These are phyloP conservation scores for Phyllostachys edulis DNA, from an alignment of 176 grass and related monocot genomes.

Conservation along the genomic window DNA sequence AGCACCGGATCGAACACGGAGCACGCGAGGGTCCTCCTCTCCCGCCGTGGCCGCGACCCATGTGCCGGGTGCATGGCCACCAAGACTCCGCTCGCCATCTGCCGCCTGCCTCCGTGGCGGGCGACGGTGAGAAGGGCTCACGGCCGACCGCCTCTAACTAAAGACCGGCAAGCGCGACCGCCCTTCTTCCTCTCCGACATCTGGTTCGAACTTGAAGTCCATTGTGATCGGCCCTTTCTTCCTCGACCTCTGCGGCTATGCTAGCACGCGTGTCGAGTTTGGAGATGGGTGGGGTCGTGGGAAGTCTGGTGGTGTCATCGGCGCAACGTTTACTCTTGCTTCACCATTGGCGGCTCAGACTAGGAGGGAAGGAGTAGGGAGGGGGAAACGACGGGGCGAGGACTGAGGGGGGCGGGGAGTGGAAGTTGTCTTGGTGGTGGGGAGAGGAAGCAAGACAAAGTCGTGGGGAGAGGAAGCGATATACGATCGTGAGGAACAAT, in stretches of 20 bases:
- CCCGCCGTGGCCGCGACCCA: neutral
- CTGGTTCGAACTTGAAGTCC: neutral
- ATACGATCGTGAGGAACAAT: accelerated
- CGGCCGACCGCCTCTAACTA: no score
- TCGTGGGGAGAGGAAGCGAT: no score
- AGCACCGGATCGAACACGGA: constrained; percentile 48
- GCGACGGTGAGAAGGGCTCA: neutral
- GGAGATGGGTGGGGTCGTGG: neutral
- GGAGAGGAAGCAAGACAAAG: no score
- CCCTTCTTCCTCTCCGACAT: constrained; percentile 29
- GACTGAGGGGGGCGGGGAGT: no score
- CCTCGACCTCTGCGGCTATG: neutral
- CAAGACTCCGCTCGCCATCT: neutral
- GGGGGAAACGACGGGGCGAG: no score
- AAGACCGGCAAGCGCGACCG: no score
- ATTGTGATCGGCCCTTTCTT: neutral
- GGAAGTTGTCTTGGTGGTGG: no score
- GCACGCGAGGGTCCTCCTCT: constrained; percentile 2
- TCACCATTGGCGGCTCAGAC: neutral
- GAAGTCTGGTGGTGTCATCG: neutral
- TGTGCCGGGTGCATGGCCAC: neutral
- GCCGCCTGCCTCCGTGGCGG: neutral
- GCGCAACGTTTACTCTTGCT: neutral
- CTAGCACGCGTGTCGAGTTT: neutral
- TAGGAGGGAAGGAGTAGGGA: no score